Percentiles rank a stretch among this genome's conserved stretches.
Conservation (phyloP, 2,329 filamentous ascomycete species). For the Passalora sequoiae region DNA sequence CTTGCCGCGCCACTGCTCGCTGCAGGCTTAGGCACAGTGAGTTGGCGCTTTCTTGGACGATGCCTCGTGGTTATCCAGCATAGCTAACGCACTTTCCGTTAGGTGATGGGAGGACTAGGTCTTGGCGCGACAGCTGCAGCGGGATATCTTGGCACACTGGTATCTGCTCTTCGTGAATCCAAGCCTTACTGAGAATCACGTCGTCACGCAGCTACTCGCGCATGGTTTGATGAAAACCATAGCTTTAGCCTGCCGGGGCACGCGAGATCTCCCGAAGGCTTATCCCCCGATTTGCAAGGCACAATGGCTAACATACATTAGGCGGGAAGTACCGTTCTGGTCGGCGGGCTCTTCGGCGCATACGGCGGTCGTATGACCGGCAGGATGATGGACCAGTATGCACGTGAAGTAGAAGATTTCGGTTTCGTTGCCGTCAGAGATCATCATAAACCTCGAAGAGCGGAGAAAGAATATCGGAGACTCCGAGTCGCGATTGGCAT, state of each 20-base stretch:
- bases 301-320: too few relatives aligned
- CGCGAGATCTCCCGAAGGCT: too few relatives aligned
- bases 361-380: slow-evolving; percentile 78
- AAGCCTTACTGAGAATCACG: too few relatives aligned
- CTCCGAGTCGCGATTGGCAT: slow-evolving; percentile 78
- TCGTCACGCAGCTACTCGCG: too few relatives aligned
- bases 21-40: slow-evolving; percentile 73
- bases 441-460: slow-evolving; percentile 49
- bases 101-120: slow-evolving; percentile 72
- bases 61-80: too few relatives aligned
- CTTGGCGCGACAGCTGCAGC: slow-evolving; percentile 70
- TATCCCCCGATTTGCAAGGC: too few relatives aligned
- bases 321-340: slow-evolving; percentile 72
- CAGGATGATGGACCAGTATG: slow-evolving; percentile 83
- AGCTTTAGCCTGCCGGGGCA: too few relatives aligned
- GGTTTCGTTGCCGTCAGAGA: slow-evolving; percentile 71
- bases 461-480: slow-evolving; percentile 44
- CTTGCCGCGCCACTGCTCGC: slow-evolving; percentile 72
- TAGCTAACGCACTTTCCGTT: too few relatives aligned
- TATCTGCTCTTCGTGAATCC: too few relatives aligned
- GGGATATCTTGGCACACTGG: slow-evolving; percentile 70
- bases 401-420: slow-evolving; percentile 82
- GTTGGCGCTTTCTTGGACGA: too few relatives aligned
- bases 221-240: too few relatives aligned
- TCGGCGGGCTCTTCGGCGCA: slow-evolving; percentile 86